These are phyloP conservation scores for Pseudogymnoascus sp. DNA, from an alignment of 2,329 filamentous ascomycete species.

Conservation along the genomic window DNA sequence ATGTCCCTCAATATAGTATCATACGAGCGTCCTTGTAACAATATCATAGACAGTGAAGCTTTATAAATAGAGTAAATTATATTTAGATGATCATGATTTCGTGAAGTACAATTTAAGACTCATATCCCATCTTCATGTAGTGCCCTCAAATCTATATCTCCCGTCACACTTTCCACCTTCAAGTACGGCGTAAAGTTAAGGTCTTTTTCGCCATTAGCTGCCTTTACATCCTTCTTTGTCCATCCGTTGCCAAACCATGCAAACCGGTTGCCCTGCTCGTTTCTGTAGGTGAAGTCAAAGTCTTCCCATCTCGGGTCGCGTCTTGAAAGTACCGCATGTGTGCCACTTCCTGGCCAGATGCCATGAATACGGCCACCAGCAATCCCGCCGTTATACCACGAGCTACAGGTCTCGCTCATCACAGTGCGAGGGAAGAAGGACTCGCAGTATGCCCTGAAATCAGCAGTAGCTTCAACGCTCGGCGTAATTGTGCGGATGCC, in stretches of 20 bases:
- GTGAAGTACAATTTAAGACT: not conserved
- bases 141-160: constrained; percentile 49
- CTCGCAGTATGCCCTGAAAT: constrained; percentile 53
- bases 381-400: constrained; percentile 62
- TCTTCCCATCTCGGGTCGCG: constrained; percentile 49
- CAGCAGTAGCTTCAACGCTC: constrained; percentile 49
- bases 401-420: constrained; percentile 55
- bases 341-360: constrained; percentile 60
- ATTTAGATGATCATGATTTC: not conserved
- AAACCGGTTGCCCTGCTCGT: constrained; percentile 34
- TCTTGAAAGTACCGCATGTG: constrained; percentile 50
- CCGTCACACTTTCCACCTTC: constrained; percentile 34
- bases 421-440: constrained; percentile 48
- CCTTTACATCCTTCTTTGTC: constrained; percentile 45
- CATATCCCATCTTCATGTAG: constrained; percentile 59
- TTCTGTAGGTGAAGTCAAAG: constrained; percentile 37
- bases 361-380: constrained; percentile 58
- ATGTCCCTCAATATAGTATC: too few species aligned
- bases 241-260: constrained; percentile 57
- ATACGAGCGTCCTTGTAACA: too few species aligned
- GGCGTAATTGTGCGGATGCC: constrained; percentile 56
- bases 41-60: not conserved
- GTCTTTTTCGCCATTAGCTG: constrained; percentile 32
- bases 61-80: not conserved
- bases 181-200: constrained; percentile 50